Evolutionary conservation across 208 protist genomes (phyloP), one percentile per base, ranked within the genome.

Genomic region (Trypanosoma grayi): DNA sequence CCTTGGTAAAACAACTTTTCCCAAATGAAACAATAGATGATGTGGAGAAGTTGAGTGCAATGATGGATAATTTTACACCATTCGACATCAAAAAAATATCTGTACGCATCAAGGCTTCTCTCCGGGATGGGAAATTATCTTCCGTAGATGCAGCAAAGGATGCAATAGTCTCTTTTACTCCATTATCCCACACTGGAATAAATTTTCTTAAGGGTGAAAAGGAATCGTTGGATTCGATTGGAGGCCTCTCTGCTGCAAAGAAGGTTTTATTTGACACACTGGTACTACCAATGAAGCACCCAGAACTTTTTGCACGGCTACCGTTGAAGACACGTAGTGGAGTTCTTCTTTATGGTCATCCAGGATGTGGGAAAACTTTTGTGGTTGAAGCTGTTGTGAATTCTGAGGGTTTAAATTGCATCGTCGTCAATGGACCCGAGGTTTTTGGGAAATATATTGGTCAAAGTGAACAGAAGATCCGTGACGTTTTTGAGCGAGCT

Each of bases 401-500:
- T 40, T 79, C 85, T 16, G 75, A 91, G 64, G 70, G 77, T 34
- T 41, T 96, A 46, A 87, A 92, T 70, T 98, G 89, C 75, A 87
- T 98, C 53, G 82, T 90, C 34, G 83, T 98, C 14, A 97, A 97
- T 68, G 94, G 96, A 11, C 94, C 94, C 14, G 93, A 98, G 80
- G 79, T 98, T 52, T 92, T 98, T 75, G 88, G 89, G 25, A 95
- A 95, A 82, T 98, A 97, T 73, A 93, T 98, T 83, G 94, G 94
- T 27, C 81, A 97, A 66, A 95, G 90, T 53, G 94, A 98, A 69
- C 80, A 93, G 48, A 95, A 94, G 55, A 91, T 98, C 56, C 86
- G 95, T 50, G 80, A 94, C 56, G 77, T 97, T 45, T 97, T 98
- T 67, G 84, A 95, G 64, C 77, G 84, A 2, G 95, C 93, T 11